Conservation (phyloP, 2,329 filamentous ascomycete species). For the Cytospora piceae region DNA sequence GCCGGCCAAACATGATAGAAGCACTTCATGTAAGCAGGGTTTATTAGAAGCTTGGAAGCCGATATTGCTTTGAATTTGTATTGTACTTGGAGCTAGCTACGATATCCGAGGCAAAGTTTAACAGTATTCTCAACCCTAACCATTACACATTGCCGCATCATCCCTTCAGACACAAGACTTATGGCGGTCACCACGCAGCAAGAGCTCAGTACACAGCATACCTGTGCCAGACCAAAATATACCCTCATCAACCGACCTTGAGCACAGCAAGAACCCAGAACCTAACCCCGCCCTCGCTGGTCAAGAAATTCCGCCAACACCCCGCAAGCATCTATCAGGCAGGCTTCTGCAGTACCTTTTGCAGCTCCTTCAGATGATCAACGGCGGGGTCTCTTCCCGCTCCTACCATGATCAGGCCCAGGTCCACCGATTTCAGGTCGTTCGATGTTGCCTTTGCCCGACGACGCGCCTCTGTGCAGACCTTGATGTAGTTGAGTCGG, state of each 20-base stretch:
- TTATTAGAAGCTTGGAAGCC: no score
- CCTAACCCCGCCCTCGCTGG: background rate
- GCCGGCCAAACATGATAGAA: no score
- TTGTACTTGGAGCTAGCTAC: background rate
- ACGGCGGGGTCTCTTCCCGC: background rate
- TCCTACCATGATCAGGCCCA: background rate
- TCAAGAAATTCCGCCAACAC: background rate
- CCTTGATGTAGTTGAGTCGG: conserved; percentile 2
- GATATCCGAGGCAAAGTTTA: background rate
- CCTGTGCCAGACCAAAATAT: no score
- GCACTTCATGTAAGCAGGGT: no score
- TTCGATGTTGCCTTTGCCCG: background rate
- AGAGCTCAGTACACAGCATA: background rate
- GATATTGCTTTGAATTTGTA: background rate
- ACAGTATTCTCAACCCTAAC: background rate
- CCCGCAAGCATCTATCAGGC: background rate
- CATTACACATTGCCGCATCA: background rate
- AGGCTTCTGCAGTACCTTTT: background rate
- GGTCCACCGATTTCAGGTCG: conserved; percentile 6
- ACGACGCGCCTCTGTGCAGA: conserved; percentile 3
- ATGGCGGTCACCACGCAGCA: background rate
- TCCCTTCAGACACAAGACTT: background rate
- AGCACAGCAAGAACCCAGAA: background rate
- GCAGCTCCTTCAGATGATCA: conserved; percentile 7
- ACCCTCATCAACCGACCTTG: background rate